Percentiles rank a stretch among this genome's conserved stretches.
phyloP scores from a whole-genome alignment of 768 basidiomycete genomes.

The Trichaptum fuscoviolaceum region DNA sequence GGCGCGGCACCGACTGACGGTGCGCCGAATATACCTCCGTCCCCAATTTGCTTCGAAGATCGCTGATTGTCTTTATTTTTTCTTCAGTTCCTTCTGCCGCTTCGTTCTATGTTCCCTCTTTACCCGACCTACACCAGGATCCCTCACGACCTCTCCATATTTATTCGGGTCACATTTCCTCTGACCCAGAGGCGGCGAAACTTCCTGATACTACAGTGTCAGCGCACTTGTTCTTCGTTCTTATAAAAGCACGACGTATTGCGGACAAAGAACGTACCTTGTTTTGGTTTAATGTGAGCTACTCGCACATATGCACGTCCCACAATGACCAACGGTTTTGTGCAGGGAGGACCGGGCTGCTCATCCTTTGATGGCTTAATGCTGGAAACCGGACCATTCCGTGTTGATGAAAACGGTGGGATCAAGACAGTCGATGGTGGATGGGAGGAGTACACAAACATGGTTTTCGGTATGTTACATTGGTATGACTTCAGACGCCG shows the following conservation, averaged over 20 bases:
- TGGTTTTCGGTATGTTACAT: slow-evolving; percentile 76
- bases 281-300: slow-evolving; percentile 95
- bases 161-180: slow-evolving; percentile 81
- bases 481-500: neutral
- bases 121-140: slow-evolving; percentile 77
- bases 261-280: slow-evolving; percentile 90
- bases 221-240: slow-evolving; percentile 82
- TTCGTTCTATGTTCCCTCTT: slow-evolving; percentile 72
- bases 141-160: slow-evolving; percentile 66
- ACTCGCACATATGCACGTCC: neutral
- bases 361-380: slow-evolving; percentile 95
- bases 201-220: slow-evolving; percentile 54
- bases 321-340: neutral
- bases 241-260: slow-evolving; percentile 78
- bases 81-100: slow-evolving; percentile 70
- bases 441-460: slow-evolving; percentile 96
- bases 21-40: slow-evolving; percentile 5
- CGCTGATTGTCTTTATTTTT: neutral
- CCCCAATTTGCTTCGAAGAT: neutral
- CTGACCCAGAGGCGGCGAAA: slow-evolving; percentile 58
- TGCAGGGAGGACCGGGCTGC: slow-evolving; percentile 91
- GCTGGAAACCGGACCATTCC: slow-evolving; percentile 98
- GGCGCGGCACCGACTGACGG: slow-evolving; percentile 13
- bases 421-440: slow-evolving; percentile 77
- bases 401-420: slow-evolving; percentile 64